Evolutionary conservation across 2,329 filamentous ascomycete genomes (phyloP).

Genomic region (Coniochaeta ligniaria): DNA sequence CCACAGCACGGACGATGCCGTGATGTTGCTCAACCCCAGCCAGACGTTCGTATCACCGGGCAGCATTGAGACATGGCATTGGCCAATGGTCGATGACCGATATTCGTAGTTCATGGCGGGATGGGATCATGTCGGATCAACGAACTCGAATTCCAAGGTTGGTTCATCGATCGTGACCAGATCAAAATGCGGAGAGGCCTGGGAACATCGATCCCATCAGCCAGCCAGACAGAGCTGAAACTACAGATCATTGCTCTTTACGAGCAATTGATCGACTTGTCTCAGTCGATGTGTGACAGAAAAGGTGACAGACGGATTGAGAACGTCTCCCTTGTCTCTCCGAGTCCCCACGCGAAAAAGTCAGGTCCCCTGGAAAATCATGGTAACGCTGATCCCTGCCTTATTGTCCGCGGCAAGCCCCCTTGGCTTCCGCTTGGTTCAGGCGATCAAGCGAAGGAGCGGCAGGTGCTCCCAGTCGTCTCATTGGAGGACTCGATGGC

Average conservation of each 20-base stretch:
- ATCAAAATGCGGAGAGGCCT: neutral
- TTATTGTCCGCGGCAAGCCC: neutral
- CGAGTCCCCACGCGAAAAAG: neutral
- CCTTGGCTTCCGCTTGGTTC: neutral
- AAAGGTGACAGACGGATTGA: neutral
- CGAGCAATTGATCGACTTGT: neutral
- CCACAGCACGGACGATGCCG: neutral
- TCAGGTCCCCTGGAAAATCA: neutral
- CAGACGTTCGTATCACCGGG: neutral
- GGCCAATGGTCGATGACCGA: neutral
- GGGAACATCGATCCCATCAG: too few species aligned
- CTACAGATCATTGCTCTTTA: neutral
- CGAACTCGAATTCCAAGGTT: neutral
- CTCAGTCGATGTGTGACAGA: too few species aligned
- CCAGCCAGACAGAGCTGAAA: neutral
- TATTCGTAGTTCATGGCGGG: neutral
- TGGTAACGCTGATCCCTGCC: neutral
- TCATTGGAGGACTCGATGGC: neutral
- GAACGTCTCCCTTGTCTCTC: neutral
- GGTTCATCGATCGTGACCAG: neutral
- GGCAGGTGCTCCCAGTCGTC: neutral
- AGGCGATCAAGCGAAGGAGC: neutral
- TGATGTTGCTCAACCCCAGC: neutral
- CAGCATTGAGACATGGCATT: neutral
- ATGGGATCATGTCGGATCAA: neutral